Evolutionary conservation across 257 asterid genomes (phyloP).

Genomic region (Gentiana macrophylla): DNA sequence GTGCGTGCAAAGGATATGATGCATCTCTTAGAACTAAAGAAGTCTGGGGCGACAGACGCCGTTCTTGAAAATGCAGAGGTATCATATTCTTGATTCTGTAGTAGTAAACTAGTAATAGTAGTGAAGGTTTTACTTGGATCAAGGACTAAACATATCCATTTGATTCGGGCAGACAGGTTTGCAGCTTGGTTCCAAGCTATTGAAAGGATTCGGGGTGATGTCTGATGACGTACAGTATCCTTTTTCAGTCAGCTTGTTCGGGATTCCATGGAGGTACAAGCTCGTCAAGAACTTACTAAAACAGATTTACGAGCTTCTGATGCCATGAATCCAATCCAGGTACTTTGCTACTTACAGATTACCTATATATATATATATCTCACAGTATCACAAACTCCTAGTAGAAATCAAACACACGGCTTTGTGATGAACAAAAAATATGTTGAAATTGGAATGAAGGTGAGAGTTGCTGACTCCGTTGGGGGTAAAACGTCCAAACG

Average conservation of each 20-base stretch:
- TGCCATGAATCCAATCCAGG: constrained; percentile 82
- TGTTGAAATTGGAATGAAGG: constrained; percentile 21
- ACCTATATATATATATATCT: no score
- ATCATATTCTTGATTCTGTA: constrained; percentile 6
- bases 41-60: constrained; percentile 94
- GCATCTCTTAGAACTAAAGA: constrained; percentile 80
- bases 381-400: no score
- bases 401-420: no score
- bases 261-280: constrained; percentile 93
- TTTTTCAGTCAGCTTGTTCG: constrained; percentile 64
- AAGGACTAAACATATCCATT: constrained; percentile 12
- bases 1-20: constrained; percentile 88
- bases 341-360: constrained; percentile 6
- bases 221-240: constrained; percentile 63
- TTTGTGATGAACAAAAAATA: no score
- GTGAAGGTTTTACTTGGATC: neutral
- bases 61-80: constrained; percentile 96
- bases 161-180: constrained; percentile 64
- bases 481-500: constrained; percentile 15
- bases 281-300: constrained; percentile 55
- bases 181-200: constrained; percentile 92
- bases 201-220: constrained; percentile 90
- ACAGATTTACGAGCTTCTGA: constrained; percentile 37
- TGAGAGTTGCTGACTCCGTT: constrained; percentile 63
- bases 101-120: neutral